These are phyloP conservation scores for Debaryomyces udenii DNA, from an alignment of 1,139 yeast species.

Conservation along the genomic window DNA sequence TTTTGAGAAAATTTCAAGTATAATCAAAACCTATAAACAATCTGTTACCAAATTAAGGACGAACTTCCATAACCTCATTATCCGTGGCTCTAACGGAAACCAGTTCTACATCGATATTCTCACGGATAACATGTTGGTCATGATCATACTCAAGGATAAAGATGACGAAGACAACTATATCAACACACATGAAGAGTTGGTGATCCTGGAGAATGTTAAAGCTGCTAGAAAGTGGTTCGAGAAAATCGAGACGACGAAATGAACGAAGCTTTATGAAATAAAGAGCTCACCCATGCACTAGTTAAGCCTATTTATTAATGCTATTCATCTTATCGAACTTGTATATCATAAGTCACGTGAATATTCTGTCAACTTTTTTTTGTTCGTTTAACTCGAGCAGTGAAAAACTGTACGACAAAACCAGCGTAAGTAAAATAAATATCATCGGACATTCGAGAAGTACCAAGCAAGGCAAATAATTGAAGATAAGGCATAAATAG, in stretches of 20 bases:
- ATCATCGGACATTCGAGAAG: no score
- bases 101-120: conserved; percentile 69
- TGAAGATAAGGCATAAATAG: background rate
- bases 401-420: conserved; percentile 4
- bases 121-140: conserved; percentile 74
- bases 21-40: conserved; percentile 92
- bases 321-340: no score
- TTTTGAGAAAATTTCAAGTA: conserved; percentile 91
- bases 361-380: background rate
- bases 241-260: conserved; percentile 43
- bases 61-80: conserved; percentile 74
- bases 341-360: conserved; percentile 2
- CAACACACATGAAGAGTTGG: conserved; percentile 58
- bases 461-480: background rate
- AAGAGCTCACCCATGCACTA: no score
- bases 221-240: conserved; percentile 72
- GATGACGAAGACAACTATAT: conserved; percentile 26
- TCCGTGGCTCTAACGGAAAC: conserved; percentile 72
- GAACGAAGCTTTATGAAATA: no score
- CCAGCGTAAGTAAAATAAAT: no score
- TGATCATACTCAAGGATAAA: conserved; percentile 61
- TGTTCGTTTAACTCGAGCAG: conserved; percentile 1
- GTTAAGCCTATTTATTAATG: background rate
- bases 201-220: conserved; percentile 66
- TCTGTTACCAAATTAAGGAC: conserved; percentile 87